These are phyloP conservation scores for Juglanconis oblonga DNA, from an alignment of 2,329 filamentous ascomycete species.

Conservation along the genomic window DNA sequence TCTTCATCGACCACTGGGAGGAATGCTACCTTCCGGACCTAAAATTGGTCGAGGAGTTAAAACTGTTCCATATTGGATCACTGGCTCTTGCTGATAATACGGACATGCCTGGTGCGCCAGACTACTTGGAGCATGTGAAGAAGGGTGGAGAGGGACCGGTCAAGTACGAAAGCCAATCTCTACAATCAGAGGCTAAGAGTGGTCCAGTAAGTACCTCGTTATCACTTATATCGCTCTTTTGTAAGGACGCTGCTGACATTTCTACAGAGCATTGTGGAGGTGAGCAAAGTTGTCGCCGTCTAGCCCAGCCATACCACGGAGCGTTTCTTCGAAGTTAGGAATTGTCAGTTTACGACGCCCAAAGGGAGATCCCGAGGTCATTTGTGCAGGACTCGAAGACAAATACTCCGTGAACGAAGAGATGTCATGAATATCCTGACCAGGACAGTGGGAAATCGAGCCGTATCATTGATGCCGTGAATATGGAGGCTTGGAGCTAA, in stretches of 20 bases:
- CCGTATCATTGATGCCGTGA: no score
- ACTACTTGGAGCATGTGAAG: slow-evolving; percentile 39
- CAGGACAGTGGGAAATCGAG: no score
- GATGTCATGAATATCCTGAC: no score
- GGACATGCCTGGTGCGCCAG: slow-evolving; percentile 39
- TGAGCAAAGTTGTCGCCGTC: not conserved
- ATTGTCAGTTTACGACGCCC: no score
- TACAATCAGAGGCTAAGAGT: slow-evolving; percentile 1
- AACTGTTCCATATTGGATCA: slow-evolving; percentile 29
- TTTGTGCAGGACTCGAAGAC: no score
- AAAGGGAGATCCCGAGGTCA: no score
- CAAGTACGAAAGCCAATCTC: slow-evolving; percentile 24
- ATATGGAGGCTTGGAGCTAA: no score
- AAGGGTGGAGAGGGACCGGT: slow-evolving; percentile 22
- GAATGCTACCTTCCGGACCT: slow-evolving; percentile 34
- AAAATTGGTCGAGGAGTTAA: slow-evolving; percentile 30
- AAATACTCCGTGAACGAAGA: no score
- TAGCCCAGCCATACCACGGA: no score
- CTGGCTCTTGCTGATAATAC: slow-evolving; percentile 42
- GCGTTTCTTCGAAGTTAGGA: no score
- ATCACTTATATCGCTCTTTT: not conserved
- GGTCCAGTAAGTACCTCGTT: slow-evolving; percentile 8
- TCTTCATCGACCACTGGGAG: slow-evolving; percentile 36
- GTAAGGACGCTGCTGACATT: not conserved
- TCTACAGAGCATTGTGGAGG: not conserved